These are phyloP conservation scores for Nicotiana undulata DNA, from an alignment of 257 asterid genomes.

Conservation along the genomic window DNA sequence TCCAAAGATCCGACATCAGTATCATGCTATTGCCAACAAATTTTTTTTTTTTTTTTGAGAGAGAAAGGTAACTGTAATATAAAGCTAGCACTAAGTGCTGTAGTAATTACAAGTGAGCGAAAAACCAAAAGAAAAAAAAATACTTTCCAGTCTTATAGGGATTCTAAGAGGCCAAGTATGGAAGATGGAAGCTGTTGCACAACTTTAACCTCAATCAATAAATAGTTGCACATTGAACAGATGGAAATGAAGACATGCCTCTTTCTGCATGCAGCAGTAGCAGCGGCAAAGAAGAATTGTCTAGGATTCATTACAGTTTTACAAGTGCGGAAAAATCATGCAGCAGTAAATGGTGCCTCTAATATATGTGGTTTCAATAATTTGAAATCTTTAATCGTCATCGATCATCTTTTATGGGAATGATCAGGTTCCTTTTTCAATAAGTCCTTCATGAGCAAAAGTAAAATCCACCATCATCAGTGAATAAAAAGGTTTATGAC, in stretches of 20 bases:
- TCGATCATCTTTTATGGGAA: background rate
- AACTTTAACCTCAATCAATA: background rate
- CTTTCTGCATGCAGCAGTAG: background rate
- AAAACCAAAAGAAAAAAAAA: too few species aligned
- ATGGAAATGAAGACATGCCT: background rate
- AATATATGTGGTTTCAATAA: background rate
- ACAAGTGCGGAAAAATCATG: background rate
- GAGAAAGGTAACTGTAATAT: too few species aligned
- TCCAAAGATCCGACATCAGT: background rate
- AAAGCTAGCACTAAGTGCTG: too few species aligned
- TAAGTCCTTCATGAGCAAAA: background rate
- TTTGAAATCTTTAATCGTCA: background rate
- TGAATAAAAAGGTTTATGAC: background rate
- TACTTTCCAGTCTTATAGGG: too few species aligned
- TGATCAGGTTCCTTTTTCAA: background rate
- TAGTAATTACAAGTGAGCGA: too few species aligned
- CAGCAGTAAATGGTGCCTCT: background rate
- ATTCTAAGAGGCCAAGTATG: too few species aligned
- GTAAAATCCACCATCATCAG: background rate
- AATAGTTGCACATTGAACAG: background rate
- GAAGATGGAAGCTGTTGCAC: too few species aligned
- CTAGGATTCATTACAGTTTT: background rate
- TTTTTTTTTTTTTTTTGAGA: too few species aligned
- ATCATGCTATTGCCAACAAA: background rate
- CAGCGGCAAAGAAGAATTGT: background rate